Evolutionary conservation across 1,284 basidiomycete genomes (phyloP).

Genomic region (Agaricales sp.): DNA sequence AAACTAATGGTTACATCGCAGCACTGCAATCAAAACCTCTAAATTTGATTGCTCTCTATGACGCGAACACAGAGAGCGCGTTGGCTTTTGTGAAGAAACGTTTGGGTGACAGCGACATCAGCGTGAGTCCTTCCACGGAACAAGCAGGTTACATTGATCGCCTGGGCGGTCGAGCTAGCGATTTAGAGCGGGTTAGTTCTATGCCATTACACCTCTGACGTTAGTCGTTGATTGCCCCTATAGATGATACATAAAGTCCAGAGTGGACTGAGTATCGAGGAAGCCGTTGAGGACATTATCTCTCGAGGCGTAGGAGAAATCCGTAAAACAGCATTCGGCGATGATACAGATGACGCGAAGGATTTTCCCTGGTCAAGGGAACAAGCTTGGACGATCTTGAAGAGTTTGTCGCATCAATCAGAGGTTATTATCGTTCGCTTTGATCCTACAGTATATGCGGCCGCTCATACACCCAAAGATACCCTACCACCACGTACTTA

Average conservation of each 20-base stretch:
- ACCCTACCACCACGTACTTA: conserved; percentile 74
- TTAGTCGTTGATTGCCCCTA: conserved; percentile 4
- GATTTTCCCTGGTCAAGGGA: conserved; percentile 75
- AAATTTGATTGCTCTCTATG: conserved; percentile 66
- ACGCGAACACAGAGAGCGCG: conserved; percentile 78
- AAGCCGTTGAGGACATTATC: conserved; percentile 87
- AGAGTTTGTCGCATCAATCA: conserved; percentile 54
- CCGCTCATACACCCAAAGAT: conserved; percentile 31
- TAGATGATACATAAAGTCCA: conserved; percentile 82
- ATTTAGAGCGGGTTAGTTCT: conserved; percentile 65
- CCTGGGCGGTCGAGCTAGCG: conserved; percentile 82
- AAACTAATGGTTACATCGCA: conserved; percentile 16
- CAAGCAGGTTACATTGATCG: conserved; percentile 54
- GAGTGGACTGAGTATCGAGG: conserved; percentile 61
- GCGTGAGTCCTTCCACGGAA: conserved; percentile 37
- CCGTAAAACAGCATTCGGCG: conserved; percentile 88
- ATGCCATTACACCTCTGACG: not conserved
- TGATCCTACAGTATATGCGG: too few species aligned
- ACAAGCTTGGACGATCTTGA: conserved; percentile 84
- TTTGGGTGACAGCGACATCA: conserved; percentile 49
- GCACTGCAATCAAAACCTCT: conserved; percentile 86
- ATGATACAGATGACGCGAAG: conserved; percentile 83
- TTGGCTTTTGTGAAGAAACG: conserved; percentile 78
- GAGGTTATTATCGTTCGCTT: conserved; percentile 40
- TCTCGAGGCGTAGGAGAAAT: conserved; percentile 72